Evolutionary conservation across 1,284 basidiomycete genomes (phyloP), one percentile per base, ranked within the genome.

Genomic region (Laetiporus sulphureus): DNA sequence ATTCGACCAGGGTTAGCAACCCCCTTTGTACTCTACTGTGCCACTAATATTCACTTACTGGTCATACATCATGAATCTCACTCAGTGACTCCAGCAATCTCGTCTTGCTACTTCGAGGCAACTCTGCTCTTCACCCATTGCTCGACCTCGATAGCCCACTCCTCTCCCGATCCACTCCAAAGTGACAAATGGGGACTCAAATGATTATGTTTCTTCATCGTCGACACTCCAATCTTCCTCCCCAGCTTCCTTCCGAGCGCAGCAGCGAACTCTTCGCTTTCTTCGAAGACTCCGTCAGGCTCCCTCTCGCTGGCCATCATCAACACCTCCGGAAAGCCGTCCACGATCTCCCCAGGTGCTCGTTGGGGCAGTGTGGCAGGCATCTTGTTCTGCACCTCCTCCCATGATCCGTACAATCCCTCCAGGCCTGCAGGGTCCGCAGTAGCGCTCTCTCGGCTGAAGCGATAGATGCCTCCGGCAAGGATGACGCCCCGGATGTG

Each of bases 131-230:
- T 55, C 30, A 61, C 38, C 56, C 78, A 83, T 7, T 60, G 56
- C 7, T 61, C 59, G 3, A 71, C 65, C 18, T 75, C 67, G 44
- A 72, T 63, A 1, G 66, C 79, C 79, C 80, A 83, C 30, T 71
- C 65, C 53, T 83, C 80, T 8, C 75, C 80, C 49, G 73, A 55
- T 2, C 79, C 79, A 0, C 67, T 72, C 3, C 63, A 56, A 45
- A 82, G 53, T 6, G 69, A 67, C 62, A 62, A 70, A 38, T 69
- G 67, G 11, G 69, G 52, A 47, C 79, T 83, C 42, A 83, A 63
- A 49, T 83, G 81, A 55, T 82, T 83, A 46, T 84, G 80, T 0
- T 71, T 72, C 43, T 58, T 54, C n/a, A 68, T 72, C 4, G 72
- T 50, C 22, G 73, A 58, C 7, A 54, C 55, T 46, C 53, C 33